These are phyloP conservation scores for Nadsonia commutata DNA, from an alignment of 1,139 yeast species.

Conservation along the genomic window DNA sequence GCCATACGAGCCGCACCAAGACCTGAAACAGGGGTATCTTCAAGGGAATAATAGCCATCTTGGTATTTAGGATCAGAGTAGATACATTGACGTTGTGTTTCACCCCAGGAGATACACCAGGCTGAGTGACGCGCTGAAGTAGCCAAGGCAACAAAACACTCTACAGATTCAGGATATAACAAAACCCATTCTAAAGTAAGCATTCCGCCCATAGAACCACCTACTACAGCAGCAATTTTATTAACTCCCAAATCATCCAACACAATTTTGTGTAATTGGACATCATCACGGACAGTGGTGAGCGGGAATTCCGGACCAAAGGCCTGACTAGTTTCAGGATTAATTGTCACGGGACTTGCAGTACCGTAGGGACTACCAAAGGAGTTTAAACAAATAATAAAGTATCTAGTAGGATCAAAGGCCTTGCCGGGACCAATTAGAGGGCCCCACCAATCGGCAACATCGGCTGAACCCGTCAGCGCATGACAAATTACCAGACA, in stretches of 20 bases:
- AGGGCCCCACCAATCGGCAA: constrained; percentile 98
- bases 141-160: constrained; percentile 67
- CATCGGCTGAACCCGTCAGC: constrained; percentile 87
- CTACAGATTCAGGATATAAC: constrained; percentile 57
- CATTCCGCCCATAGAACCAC: constrained; percentile 99
- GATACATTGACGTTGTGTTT: constrained; percentile 90
- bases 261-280: constrained; percentile 58
- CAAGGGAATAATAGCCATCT: constrained; percentile 70
- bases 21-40: constrained; percentile 75
- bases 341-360: constrained; percentile 74
- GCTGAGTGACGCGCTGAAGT: constrained; percentile 93
- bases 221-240: constrained; percentile 70
- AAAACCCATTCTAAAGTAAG: constrained; percentile 74
- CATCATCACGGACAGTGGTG: constrained; percentile 84
- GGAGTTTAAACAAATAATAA: constrained; percentile 74
- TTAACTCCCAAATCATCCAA: constrained; percentile 59
- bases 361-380: constrained; percentile 95
- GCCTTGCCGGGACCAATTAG: constrained; percentile 73
- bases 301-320: constrained; percentile 94
- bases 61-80: constrained; percentile 85
- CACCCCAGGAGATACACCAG: constrained; percentile 99
- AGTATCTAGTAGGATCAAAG: constrained; percentile 79
- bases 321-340: constrained; percentile 26
- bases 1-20: constrained; percentile 96
- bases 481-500: constrained; percentile 89